These are phyloP conservation scores for Bruguiera hainesii DNA, from an alignment of 441 rosid genomes.

Conservation along the genomic window DNA sequence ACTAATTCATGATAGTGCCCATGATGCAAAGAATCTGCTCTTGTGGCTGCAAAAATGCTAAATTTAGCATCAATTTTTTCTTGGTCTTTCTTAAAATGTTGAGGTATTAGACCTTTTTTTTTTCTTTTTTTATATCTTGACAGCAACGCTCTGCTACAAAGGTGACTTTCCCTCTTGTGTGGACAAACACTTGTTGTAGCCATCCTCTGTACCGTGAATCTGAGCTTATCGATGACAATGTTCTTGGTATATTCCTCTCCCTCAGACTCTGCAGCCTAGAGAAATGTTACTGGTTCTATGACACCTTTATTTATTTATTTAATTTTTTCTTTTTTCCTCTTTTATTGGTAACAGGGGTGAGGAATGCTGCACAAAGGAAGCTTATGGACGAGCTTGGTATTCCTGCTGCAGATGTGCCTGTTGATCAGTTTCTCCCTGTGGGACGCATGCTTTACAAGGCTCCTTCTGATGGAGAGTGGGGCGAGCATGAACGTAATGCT, in stretches of 20 bases:
- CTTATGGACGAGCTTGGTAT: constrained; percentile 93
- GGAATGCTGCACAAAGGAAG: constrained; percentile 99
- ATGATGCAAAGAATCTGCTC: neutral
- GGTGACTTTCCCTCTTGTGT: constrained; percentile 96
- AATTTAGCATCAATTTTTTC: neutral
- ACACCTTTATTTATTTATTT: neutral
- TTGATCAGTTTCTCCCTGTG: constrained; percentile 60
- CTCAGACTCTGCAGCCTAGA: neutral
- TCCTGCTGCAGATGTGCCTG: constrained; percentile 78
- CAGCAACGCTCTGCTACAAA: constrained; percentile 97
- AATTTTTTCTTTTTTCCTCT: constrained; percentile 8
- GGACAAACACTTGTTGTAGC: constrained; percentile 99
- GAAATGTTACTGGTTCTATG: neutral
- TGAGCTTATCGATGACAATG: constrained; percentile 68
- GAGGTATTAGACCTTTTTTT: neutral
- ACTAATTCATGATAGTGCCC: neutral
- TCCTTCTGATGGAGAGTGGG: constrained; percentile 97
- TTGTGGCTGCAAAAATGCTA: neutral
- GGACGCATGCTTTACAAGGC: constrained; percentile 93
- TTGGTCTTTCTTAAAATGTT: neutral
- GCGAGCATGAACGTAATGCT: constrained; percentile 86
- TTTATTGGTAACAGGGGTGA: constrained; percentile 47
- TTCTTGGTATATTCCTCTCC: constrained; percentile 50
- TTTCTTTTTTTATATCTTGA: constrained; percentile 1
- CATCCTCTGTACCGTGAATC: constrained; percentile 91